phyloP scores from a whole-genome alignment of 2,329 filamentous ascomycete species.

The Colletotrichum falcatum region DNA sequence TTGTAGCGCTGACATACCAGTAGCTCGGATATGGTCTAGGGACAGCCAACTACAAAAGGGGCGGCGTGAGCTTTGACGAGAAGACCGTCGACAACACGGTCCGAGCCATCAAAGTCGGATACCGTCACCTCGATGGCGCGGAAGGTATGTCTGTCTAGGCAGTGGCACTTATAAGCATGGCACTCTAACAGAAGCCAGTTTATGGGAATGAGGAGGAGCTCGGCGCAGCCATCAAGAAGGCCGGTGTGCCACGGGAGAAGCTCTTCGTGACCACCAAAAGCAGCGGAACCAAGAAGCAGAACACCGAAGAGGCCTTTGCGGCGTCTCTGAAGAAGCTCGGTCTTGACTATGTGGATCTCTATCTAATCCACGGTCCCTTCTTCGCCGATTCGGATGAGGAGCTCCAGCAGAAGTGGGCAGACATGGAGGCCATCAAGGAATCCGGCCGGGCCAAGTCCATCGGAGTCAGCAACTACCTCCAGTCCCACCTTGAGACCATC shows the following conservation, averaged over 20 bases:
- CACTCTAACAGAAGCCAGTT: slow-evolving; percentile 51
- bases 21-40: slow-evolving; percentile 80
- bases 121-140: slow-evolving; percentile 79
- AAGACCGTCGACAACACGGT: slow-evolving; percentile 63
- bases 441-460: slow-evolving; percentile 76
- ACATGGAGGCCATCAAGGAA: slow-evolving; percentile 74
- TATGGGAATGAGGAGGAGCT: slow-evolving; percentile 78
- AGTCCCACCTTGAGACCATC: slow-evolving; percentile 66
- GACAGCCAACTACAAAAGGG: slow-evolving; percentile 72
- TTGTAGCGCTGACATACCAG: slow-evolving; percentile 10
- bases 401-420: slow-evolving; percentile 70
- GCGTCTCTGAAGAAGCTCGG: slow-evolving; percentile 73
- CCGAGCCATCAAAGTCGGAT: slow-evolving; percentile 76
- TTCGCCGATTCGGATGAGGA: slow-evolving; percentile 61
- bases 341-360: slow-evolving; percentile 79
- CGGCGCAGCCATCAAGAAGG: slow-evolving; percentile 76
- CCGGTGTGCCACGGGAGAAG: slow-evolving; percentile 72
- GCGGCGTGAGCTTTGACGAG: slow-evolving; percentile 65
- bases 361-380: slow-evolving; percentile 71
- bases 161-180: background rate
- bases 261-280: slow-evolving; percentile 77
- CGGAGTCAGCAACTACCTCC: slow-evolving; percentile 81
- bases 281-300: slow-evolving; percentile 53
- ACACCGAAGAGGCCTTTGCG: slow-evolving; percentile 64
- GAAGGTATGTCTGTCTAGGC: slow-evolving; percentile 62